Evolutionary conservation across 768 basidiomycete species (phyloP).

Genomic region (Suillus brevipes): DNA sequence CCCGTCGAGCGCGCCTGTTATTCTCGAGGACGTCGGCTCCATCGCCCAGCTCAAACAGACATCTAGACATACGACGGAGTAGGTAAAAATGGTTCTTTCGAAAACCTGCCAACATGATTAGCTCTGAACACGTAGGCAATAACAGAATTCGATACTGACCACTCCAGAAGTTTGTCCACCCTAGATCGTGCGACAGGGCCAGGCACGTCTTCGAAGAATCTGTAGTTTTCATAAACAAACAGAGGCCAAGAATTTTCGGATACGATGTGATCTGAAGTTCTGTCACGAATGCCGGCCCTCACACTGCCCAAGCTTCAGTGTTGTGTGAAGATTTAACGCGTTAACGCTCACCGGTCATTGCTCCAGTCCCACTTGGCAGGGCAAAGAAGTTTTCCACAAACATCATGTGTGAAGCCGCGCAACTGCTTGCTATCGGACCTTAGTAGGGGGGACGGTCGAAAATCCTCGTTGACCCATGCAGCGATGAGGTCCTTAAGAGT

Average conservation of each 20-base stretch:
- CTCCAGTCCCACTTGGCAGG: not conserved
- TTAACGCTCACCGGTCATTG: not conserved
- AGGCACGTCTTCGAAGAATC: conserved; percentile 9
- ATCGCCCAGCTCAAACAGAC: too few relatives aligned
- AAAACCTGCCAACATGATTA: conserved; percentile 1
- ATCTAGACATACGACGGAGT: too few relatives aligned
- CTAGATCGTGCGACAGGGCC: not conserved
- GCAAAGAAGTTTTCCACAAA: conserved; percentile 1
- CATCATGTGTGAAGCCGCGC: not conserved
- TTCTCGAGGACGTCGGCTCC: conserved; percentile 1
- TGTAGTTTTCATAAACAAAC: conserved; percentile 14
- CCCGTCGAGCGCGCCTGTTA: not conserved
- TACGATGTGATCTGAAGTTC: conserved; percentile 9
- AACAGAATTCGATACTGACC: too few relatives aligned
- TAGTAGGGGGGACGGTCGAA: not conserved
- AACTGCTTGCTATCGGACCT: not conserved
- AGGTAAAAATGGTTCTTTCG: conserved; percentile 15
- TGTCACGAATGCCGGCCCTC: conserved; percentile 8
- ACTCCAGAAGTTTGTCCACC: conserved; percentile 8
- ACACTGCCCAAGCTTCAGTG: not conserved
- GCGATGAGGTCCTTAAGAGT: not conserved
- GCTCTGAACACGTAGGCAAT: too few relatives aligned
- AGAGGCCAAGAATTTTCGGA: conserved; percentile 17
- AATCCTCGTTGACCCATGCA: not conserved
- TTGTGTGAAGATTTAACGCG: too few relatives aligned